phyloP scores from a whole-genome alignment of 1,284 basidiomycete species.

The Trichosporon sp. region DNA sequence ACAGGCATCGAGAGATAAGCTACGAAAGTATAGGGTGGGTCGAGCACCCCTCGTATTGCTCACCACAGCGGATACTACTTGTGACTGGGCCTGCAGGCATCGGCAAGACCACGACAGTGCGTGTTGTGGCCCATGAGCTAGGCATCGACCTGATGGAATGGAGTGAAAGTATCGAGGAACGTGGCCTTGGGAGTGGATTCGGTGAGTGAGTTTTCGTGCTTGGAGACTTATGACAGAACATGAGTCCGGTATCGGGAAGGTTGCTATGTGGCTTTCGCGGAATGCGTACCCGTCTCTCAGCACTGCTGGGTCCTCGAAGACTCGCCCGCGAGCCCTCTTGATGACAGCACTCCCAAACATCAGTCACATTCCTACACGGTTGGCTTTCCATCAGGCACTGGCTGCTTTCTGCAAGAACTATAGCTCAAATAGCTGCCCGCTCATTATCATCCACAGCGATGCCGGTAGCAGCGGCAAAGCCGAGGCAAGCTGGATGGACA shows the following conservation, averaged over 20 bases:
- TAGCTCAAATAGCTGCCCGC: slow-evolving; percentile 54
- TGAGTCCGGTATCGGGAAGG: slow-evolving; percentile 66
- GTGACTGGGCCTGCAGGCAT: slow-evolving; percentile 85
- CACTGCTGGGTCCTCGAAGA: slow-evolving; percentile 50
- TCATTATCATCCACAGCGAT: slow-evolving; percentile 81
- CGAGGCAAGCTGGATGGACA: slow-evolving; percentile 50
- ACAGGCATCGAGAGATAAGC: slow-evolving; percentile 52
- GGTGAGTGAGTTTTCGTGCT: slow-evolving; percentile 16
- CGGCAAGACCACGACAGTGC: slow-evolving; percentile 81
- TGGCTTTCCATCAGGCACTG: slow-evolving; percentile 69
- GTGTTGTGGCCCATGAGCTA: slow-evolving; percentile 67
- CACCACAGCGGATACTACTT: slow-evolving; percentile 66
- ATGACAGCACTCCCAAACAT: slow-evolving; percentile 92
- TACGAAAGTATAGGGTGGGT: slow-evolving; percentile 68
- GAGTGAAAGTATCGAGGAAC: slow-evolving; percentile 52
- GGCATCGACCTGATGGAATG: slow-evolving; percentile 81
- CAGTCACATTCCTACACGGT: slow-evolving; percentile 64
- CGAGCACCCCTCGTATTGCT: neutral
- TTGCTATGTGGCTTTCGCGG: slow-evolving; percentile 69
- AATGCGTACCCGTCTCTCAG: slow-evolving; percentile 59
- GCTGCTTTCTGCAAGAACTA: slow-evolving; percentile 54
- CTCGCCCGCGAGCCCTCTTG: slow-evolving; percentile 57
- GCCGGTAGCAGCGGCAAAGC: slow-evolving; percentile 65
- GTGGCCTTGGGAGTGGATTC: slow-evolving; percentile 34
- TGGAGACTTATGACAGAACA: slow-evolving; percentile 42